These are phyloP conservation scores for Aspergillus melleus DNA, from an alignment of 2,329 filamentous ascomycete genomes.

Conservation along the genomic window DNA sequence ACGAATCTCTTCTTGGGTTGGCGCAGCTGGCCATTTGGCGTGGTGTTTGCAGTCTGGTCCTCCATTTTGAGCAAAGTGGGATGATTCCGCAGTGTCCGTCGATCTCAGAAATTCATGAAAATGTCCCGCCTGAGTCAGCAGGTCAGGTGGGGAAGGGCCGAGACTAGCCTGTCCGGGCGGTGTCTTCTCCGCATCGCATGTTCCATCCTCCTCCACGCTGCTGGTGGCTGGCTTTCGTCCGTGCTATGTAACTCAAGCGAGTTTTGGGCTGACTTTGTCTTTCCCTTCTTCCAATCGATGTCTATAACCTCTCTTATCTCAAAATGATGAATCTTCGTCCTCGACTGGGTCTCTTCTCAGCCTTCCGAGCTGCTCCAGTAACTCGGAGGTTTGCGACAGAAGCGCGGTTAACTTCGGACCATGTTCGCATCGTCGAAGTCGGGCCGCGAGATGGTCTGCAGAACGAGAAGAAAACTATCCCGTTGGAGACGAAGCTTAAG, in stretches of 20 bases:
- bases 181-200: slow-evolving; percentile 30
- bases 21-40: slow-evolving; percentile 37
- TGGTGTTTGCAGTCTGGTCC: neutral
- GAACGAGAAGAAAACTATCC: slow-evolving; percentile 53
- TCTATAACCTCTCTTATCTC: neutral
- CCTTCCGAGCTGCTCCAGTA: slow-evolving; percentile 22
- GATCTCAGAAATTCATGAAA: slow-evolving; percentile 1
- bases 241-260: neutral
- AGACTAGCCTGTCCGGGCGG: slow-evolving; percentile 8
- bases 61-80: slow-evolving; percentile 6
- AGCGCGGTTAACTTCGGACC: slow-evolving; percentile 45
- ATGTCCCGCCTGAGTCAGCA: slow-evolving; percentile 5
- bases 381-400: slow-evolving; percentile 39
- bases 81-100: neutral
- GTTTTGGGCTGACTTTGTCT: neutral
- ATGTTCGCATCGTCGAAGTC: slow-evolving; percentile 56
- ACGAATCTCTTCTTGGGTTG: slow-evolving; percentile 93
- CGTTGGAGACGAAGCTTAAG: slow-evolving; percentile 50
- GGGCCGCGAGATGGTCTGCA: slow-evolving; percentile 55
- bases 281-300: neutral
- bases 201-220: neutral
- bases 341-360: slow-evolving; percentile 30
- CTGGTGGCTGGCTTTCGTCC: neutral
- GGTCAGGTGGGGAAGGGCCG: slow-evolving; percentile 21
- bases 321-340: slow-evolving; percentile 30